Evolutionary conservation across 1,139 yeast species (phyloP).

Genomic region (Schwanniomyces etchellsii): DNA sequence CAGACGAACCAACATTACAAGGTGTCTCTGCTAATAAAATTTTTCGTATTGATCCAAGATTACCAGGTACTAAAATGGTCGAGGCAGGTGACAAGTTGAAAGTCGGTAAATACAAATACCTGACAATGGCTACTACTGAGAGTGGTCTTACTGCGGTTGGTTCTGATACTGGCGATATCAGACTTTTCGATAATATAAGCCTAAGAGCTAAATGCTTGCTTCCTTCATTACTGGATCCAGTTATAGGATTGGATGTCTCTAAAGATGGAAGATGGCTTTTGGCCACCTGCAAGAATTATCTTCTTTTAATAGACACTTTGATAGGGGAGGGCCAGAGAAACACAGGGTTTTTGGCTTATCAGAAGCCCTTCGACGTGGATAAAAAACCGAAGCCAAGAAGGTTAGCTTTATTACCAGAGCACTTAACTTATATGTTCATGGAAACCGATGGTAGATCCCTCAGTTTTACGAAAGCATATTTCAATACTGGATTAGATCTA

Average conservation of each 20-base stretch:
- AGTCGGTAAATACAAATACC: slow-evolving; percentile 48
- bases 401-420: slow-evolving; percentile 66
- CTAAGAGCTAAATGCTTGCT: slow-evolving; percentile 68
- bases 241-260: slow-evolving; percentile 62
- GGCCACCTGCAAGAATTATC: slow-evolving; percentile 70
- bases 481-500: slow-evolving; percentile 60
- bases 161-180: slow-evolving; percentile 66
- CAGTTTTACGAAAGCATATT: slow-evolving; percentile 65
- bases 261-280: slow-evolving; percentile 79
- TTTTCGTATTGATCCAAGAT: slow-evolving; percentile 75
- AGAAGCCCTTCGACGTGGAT: slow-evolving; percentile 57
- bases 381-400: slow-evolving; percentile 67
- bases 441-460: slow-evolving; percentile 44
- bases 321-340: slow-evolving; percentile 57
- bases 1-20: slow-evolving; percentile 66
- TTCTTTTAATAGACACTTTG: slow-evolving; percentile 61
- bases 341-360: slow-evolving; percentile 60
- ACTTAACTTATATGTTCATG: slow-evolving; percentile 56
- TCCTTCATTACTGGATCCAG: slow-evolving; percentile 77
- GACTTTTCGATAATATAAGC: slow-evolving; percentile 68
- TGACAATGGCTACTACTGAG: slow-evolving; percentile 66
- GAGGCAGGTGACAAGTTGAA: slow-evolving; percentile 38
- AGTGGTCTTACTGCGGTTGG: slow-evolving; percentile 74
- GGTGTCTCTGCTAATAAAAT: slow-evolving; percentile 64
- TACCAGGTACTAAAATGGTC: slow-evolving; percentile 48